Conservation (phyloP, 2,329 filamentous ascomycete genomes). For the Hypoxylon sp. region DNA sequence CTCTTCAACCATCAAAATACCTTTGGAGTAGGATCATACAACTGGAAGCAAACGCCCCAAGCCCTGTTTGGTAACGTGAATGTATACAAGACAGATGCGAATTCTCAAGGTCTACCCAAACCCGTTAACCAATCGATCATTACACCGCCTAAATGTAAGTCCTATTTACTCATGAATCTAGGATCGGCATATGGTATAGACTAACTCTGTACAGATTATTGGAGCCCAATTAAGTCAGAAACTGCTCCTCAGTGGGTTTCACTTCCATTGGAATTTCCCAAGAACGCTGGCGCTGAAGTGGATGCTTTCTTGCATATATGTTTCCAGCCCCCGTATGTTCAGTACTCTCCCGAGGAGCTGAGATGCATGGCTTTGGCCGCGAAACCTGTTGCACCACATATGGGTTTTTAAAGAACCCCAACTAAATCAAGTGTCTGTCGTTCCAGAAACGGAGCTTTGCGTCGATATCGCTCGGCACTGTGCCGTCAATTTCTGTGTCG, state of each 20-base stretch:
- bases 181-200: neutral
- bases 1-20: neutral
- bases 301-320: conserved; percentile 13
- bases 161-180: neutral
- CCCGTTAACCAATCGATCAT: neutral
- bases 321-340: neutral
- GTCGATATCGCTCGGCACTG: neutral
- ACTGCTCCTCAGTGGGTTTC: neutral
- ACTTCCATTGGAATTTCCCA: neutral
- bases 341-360: conserved; percentile 40
- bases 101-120: neutral
- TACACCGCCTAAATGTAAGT: neutral
- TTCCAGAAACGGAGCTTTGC: neutral
- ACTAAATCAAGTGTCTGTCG: neutral
- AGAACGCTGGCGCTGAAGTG: neutral
- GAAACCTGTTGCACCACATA: neutral
- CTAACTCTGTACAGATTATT: neutral
- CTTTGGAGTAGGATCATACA: no score
- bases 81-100: no score
- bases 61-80: neutral
- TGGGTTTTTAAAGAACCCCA: no score
- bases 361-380: conserved; percentile 2
- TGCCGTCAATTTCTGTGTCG: neutral
- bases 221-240: neutral
- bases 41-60: neutral